Percentiles rank a stretch among this genome's conserved stretches.
These are phyloP conservation scores for Porogramme epimiltina DNA, from an alignment of 1,284 basidiomycete species.

Conservation along the genomic window DNA sequence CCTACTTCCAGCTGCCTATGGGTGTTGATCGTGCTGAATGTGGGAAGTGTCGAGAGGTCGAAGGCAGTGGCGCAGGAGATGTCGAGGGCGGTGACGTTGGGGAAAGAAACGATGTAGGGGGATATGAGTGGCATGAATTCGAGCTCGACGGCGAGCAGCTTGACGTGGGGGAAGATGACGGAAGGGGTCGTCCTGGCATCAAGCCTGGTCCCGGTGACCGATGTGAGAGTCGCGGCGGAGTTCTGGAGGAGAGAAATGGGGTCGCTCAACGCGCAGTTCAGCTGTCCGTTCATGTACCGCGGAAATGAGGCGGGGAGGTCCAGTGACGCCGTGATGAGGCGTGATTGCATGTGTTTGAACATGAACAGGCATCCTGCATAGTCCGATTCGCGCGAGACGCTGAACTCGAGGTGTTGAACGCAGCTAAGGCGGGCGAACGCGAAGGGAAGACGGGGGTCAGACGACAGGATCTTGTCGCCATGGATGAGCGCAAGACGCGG, in stretches of 20 bases:
- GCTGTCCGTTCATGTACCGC: constrained; percentile 3
- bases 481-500: background rate
- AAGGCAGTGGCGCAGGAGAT: constrained; percentile 1
- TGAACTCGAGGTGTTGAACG: constrained; percentile 10
- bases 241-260: constrained; percentile 4
- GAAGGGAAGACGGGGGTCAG: constrained; percentile 4
- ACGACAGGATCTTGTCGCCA: constrained; percentile 7
- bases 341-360: constrained; percentile 6
- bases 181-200: background rate
- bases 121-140: constrained; percentile 1
- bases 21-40: constrained; percentile 5
- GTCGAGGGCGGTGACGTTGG: constrained; percentile 6
- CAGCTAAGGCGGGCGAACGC: constrained; percentile 9
- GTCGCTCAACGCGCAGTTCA: constrained; percentile 4
- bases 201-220: constrained; percentile 5
- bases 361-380: constrained; percentile 2
- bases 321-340: constrained; percentile 1
- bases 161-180: constrained; percentile 2
- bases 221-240: constrained; percentile 3
- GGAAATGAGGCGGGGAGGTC: background rate
- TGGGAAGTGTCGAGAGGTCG: constrained; percentile 3
- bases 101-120: constrained; percentile 8
- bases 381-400: background rate
- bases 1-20: background rate
- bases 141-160: constrained; percentile 4